Conservation (phyloP, 2,329 filamentous ascomycete genomes). For the Neophaeococcomyces aloes region DNA sequence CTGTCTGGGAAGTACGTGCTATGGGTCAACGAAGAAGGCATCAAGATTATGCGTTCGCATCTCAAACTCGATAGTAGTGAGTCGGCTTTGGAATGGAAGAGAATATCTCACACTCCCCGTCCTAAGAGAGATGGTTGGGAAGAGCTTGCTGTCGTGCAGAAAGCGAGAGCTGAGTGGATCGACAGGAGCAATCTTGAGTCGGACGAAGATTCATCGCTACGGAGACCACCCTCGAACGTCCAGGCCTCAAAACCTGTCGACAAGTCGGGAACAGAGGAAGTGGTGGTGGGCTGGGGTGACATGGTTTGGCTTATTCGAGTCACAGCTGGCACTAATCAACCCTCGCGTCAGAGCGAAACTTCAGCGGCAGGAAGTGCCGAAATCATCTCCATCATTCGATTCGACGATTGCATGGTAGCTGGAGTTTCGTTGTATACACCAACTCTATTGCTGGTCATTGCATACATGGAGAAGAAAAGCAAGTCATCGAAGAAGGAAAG, state of each 20-base stretch:
- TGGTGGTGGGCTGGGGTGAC: constrained; percentile 90
- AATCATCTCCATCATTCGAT: constrained; percentile 85
- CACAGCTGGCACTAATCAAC: constrained; percentile 58
- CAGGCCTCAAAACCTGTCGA: constrained; percentile 32
- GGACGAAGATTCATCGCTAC: constrained; percentile 45
- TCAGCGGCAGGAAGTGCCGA: constrained; percentile 61
- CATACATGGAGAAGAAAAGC: constrained; percentile 68
- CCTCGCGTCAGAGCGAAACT: constrained; percentile 50
- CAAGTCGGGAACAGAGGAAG: constrained; percentile 51
- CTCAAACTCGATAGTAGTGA: constrained; percentile 66
- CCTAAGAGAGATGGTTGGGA: constrained; percentile 84
- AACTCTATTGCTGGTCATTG: constrained; percentile 79
- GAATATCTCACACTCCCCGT: constrained; percentile 82
- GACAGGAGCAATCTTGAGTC: constrained; percentile 69
- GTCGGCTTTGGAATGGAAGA: constrained; percentile 79
- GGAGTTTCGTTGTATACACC: constrained; percentile 94
- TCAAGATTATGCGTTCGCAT: constrained; percentile 94
- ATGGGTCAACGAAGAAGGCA: constrained; percentile 94
- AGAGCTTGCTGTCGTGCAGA: constrained; percentile 94
- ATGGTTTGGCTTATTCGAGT: constrained; percentile 95
- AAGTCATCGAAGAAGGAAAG: constrained; percentile 53
- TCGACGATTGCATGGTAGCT: constrained; percentile 92
- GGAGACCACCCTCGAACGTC: constrained; percentile 30
- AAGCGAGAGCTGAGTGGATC: constrained; percentile 84
- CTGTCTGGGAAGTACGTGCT: constrained; percentile 81